Evolutionary conservation across 768 basidiomycete species (phyloP).

Genomic region (Pisolithus tinctorius): DNA sequence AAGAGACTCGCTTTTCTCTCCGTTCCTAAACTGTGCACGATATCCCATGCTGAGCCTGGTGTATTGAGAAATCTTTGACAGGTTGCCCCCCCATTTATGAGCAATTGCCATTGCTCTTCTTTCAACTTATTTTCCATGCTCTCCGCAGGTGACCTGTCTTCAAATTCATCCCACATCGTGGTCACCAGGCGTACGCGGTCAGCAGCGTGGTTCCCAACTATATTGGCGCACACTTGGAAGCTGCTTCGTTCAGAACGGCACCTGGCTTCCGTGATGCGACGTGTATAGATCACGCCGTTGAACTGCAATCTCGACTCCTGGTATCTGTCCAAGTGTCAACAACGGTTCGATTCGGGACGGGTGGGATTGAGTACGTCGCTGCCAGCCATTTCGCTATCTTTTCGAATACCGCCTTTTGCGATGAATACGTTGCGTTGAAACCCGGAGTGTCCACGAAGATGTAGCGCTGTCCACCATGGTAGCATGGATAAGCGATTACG

Average conservation of each 20-base stretch:
- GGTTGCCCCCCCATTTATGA: not conserved
- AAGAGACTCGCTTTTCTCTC: not conserved
- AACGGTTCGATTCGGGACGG: not conserved
- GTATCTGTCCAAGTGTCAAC: not conserved
- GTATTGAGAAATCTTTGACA: not conserved
- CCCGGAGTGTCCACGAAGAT: not conserved
- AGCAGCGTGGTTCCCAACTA: not conserved
- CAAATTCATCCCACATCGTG: not conserved
- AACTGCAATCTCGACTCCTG: not conserved
- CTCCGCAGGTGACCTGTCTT: not conserved
- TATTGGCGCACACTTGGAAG: not conserved
- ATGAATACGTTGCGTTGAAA: not conserved
- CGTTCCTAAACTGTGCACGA: not conserved
- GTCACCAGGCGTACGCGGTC: not conserved
- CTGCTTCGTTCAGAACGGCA: not conserved
- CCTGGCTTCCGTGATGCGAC: not conserved
- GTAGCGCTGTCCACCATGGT: not conserved
- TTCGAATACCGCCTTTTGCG: not conserved
- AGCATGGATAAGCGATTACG: not conserved
- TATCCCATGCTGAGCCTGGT: not conserved
- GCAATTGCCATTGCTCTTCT: not conserved
- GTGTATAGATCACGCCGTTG: not conserved
- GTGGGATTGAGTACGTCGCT: not conserved
- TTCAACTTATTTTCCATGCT: not conserved
- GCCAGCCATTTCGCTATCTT: not conserved